Conservation (phyloP, 371 early-diverging fungal species). For the Mortierella sp. region DNA sequence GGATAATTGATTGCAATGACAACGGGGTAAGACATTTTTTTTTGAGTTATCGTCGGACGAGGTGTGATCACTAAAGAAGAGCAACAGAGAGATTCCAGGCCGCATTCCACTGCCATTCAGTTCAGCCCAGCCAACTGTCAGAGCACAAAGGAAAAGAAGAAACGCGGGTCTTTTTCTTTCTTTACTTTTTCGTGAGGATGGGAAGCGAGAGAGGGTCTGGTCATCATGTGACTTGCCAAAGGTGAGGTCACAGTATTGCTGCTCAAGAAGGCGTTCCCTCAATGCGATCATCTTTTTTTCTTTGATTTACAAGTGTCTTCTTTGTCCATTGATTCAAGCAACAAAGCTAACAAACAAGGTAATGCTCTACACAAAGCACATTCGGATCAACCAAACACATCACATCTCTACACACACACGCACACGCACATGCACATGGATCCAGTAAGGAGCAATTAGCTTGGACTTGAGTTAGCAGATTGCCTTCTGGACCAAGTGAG, state of each 20-base stretch:
- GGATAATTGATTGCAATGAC: too few species aligned
- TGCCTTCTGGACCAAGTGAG: neutral
- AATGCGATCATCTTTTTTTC: slow-evolving; percentile 8
- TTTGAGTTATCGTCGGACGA: neutral
- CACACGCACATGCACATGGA: neutral
- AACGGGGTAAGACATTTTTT: too few species aligned
- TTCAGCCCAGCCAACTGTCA: neutral
- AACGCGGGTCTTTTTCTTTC: neutral
- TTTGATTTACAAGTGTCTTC: neutral
- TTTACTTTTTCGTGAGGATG: neutral
- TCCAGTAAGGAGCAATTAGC: neutral
- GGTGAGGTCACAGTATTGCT: slow-evolving; percentile 7
- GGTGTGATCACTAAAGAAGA: too few species aligned
- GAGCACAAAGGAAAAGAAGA: neutral
- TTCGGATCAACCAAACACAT: neutral
- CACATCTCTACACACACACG: neutral
- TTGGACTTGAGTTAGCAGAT: too few species aligned
- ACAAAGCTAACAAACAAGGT: neutral
- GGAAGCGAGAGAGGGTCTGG: neutral
- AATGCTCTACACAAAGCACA: neutral
- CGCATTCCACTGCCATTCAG: neutral
- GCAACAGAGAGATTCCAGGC: neutral
- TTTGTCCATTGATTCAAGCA: neutral
- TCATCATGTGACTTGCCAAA: neutral
- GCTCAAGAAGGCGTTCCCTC: neutral